Conservation (phyloP, 2,329 filamentous ascomycete genomes). For the Arthroderma sp. region DNA sequence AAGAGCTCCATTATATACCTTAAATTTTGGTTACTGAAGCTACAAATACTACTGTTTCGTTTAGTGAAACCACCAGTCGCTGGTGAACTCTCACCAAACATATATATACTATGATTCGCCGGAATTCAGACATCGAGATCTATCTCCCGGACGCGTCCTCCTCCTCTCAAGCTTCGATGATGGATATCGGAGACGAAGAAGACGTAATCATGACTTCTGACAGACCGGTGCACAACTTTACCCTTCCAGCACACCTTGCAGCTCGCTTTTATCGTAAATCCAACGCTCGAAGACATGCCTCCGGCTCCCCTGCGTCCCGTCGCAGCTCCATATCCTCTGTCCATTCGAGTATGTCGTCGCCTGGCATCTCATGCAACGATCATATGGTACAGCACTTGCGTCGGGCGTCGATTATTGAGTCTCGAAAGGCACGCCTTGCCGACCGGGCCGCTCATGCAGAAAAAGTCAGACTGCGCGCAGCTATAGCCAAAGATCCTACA, state of each 20-base stretch:
- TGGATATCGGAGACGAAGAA: conserved; percentile 13
- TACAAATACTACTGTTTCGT: too few relatives aligned
- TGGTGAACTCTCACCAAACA: too few relatives aligned
- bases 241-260: conserved; percentile 48
- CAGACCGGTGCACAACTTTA: conserved; percentile 26
- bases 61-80: too few relatives aligned
- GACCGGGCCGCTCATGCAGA: conserved; percentile 54
- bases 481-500: conserved; percentile 47
- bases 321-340: conserved; percentile 52
- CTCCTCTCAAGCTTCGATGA: conserved; percentile 14
- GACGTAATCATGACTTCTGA: conserved; percentile 33
- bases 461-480: conserved; percentile 50
- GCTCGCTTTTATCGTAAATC: conserved; percentile 47
- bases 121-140: conserved; percentile 31
- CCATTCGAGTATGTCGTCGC: conserved; percentile 46
- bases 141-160: conserved; percentile 24
- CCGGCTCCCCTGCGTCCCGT: conserved; percentile 45
- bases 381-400: conserved; percentile 53
- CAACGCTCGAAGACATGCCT: conserved; percentile 44
- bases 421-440: conserved; percentile 49
- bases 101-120: conserved; percentile 22
- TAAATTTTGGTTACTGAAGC: too few relatives aligned
- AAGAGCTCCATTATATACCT: too few relatives aligned
- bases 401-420: conserved; percentile 52
- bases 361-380: conserved; percentile 30